A percentile compares a stretch with the other conserved stretches of the same genome.
These are phyloP conservation scores for Fraxinus anomala DNA, from an alignment of 257 asterid species.

Conservation along the genomic window DNA sequence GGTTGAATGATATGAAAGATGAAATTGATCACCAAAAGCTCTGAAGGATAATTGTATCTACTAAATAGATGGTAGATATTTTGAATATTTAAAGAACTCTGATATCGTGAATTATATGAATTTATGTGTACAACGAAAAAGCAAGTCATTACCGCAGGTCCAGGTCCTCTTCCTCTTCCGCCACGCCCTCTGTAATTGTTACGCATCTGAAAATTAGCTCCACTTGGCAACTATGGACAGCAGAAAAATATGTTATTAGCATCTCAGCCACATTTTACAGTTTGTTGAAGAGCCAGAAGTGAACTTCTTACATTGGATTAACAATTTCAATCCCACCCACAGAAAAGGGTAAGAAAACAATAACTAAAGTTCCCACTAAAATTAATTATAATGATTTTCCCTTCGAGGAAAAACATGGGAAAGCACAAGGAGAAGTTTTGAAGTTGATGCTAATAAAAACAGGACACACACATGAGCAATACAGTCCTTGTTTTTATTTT, in stretches of 20 bases:
- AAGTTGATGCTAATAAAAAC: background rate
- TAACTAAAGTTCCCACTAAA: too few relatives aligned
- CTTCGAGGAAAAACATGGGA: background rate
- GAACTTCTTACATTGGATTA: background rate
- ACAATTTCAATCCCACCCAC: background rate
- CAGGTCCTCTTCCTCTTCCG: slow-evolving; percentile 63
- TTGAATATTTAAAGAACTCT: too few relatives aligned
- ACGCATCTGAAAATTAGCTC: slow-evolving; percentile 56
- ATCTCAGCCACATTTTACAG: slow-evolving; percentile 2
- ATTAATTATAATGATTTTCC: background rate
- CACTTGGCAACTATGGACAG: slow-evolving; percentile 58
- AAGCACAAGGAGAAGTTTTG: background rate
- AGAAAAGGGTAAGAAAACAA: background rate
- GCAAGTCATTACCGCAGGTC: slow-evolving; percentile 51
- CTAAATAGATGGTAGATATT: background rate
- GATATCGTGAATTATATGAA: background rate
- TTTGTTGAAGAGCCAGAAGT: background rate
- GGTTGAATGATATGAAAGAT: background rate
- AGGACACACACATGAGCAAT: background rate
- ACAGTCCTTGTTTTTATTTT: background rate
- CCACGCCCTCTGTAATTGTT: slow-evolving; percentile 88
- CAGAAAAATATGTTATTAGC: slow-evolving; percentile 28
- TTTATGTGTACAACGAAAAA: background rate
- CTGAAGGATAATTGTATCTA: background rate
- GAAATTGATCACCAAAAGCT: too few relatives aligned